Conservation (phyloP, 495 filamentous ascomycete species). For the Daldinia decipiens region DNA sequence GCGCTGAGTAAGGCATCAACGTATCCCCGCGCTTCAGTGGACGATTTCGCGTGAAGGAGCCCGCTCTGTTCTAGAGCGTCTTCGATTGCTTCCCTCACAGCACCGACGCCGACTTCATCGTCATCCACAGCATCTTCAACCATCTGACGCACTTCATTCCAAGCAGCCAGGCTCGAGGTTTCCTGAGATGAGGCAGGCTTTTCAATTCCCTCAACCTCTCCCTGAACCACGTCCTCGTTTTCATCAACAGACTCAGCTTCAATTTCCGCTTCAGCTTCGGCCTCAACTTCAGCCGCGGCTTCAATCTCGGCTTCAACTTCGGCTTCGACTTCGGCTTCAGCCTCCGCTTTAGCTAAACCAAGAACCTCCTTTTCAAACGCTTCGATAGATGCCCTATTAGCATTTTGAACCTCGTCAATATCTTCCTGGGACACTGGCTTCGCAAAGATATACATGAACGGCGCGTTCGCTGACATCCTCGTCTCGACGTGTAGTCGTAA, state of each 20-base stretch:
- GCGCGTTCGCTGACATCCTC: constrained; percentile 58
- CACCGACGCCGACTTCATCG: constrained; percentile 60
- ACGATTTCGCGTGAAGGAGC: constrained; percentile 49
- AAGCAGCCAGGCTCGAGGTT: constrained; percentile 48
- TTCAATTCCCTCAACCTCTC: constrained; percentile 41
- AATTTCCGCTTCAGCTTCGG: background rate
- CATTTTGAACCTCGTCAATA: constrained; percentile 77
- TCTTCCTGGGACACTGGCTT: constrained; percentile 80
- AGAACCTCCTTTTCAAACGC: constrained; percentile 73
- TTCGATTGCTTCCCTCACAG: constrained; percentile 55
- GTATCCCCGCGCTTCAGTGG: constrained; percentile 51
- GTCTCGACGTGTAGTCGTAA: constrained; percentile 91
- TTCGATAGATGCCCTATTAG: constrained; percentile 67
- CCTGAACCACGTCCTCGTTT: constrained; percentile 33
- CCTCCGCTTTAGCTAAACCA: constrained; percentile 53
- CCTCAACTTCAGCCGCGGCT: background rate
- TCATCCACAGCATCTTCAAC: constrained; percentile 65
- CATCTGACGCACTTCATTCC: constrained; percentile 64
- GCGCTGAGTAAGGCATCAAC: constrained; percentile 55
- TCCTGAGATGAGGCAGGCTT: constrained; percentile 39
- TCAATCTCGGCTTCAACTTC: background rate
- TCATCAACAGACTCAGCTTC: constrained; percentile 3
- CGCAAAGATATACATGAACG: constrained; percentile 89
- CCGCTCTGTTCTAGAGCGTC: constrained; percentile 58
- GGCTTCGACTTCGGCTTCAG: constrained; percentile 36